Evolutionary conservation across 306 rosid species (phyloP), one percentile per base, ranked within the genome.

Genomic region (Mimosa bimucronata): DNA sequence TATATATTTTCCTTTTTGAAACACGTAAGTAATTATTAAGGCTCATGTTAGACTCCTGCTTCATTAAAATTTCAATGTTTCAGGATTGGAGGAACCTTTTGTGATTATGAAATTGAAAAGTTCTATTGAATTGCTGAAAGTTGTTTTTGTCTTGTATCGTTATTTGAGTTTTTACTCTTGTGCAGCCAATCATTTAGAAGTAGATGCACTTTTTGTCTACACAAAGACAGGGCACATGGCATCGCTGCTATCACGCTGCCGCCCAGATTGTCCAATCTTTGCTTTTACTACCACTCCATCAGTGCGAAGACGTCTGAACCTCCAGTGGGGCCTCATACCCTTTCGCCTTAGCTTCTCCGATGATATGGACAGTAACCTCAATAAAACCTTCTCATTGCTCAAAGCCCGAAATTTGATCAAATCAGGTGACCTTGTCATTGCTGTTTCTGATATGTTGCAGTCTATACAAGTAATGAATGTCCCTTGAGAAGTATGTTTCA

Each of bases 311-410:
- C 99, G 90, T 46, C 90, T 96, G 74, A 96, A 96, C 88, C 88
- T 96, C 38, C 99, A 96, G 79, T 96, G 99, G 99, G 99, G 99
- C 71, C 89, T 96, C 83, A 93, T 96, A 79, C 99, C 99, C 18
- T 96, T 96, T 80, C 94, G 98, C 38, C 79, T 96, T 71, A 87
- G 97, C 89, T 96, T 96, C 89, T 85, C 97, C 0, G 98, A 96
- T 34, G 98, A 96, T 34, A 96, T 96, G 99, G 99, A 96, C 66
- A 93, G 88, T 92, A 90, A 96, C 87, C 97, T 96, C 66, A 92
- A 93, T 42, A 96, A 85, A 75, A 96, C 98, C 57, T 96, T 96
- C 82, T 74, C 96, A 14, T 86, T 96, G 87, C 97, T 96, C 37
- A 96, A 93, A 90, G 99, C 99, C 75, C 82, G 98, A 87, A 96